Evolutionary conservation across 805 yeast species (phyloP), one percentile per base, ranked within the genome.

Genomic region (Metschnikowia gelsemii): DNA sequence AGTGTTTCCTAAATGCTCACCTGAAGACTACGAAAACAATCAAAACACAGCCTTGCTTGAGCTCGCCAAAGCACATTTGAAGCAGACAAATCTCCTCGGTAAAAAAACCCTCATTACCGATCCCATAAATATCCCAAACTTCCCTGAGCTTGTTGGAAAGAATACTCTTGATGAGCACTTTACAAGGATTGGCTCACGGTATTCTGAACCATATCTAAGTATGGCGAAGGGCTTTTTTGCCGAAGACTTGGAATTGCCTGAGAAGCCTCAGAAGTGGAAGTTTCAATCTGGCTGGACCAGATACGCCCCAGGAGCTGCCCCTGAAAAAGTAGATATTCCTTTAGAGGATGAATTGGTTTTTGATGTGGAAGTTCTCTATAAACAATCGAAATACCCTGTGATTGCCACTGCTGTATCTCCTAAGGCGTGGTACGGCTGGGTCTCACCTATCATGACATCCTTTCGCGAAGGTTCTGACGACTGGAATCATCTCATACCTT

Each of bases 381-480:
- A 87, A 50, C 62, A 79, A 1, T 78, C 93, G 0, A 76, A 74
- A 3, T 90, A 79, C 57, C 82, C 98, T 0, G 78, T 85, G 0
- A 58, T 93, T 62, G 96, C 96, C 1, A 76, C 86, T 0, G 95
- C 96, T 8, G 81, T 74, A 2, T 80, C 96, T 0, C 59, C 72
- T 0, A 68, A 73, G 8, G 95, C 96, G 0, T 89, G 97, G 96
- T 93, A 90, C 57, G 80, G 82, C 0, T 93, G 99, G 99, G 81
- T 88, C 7, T 88, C 96, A 0, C 99, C 99, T 0, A 81, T 75
- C 58, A 60, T 93, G 16, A 72, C 84, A 1, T 20, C 38, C 2
- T 28, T 8, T 12, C 29, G 44, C 2, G 64, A 68, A 5, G 52
- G 60, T 2, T 39, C 48, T 30, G 38, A 37, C n/a, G 64, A 66